A percentile compares a stretch with the other conserved stretches of the same genome.
Conservation (phyloP, 2,329 filamentous ascomycete genomes). For the Cylindrodendrum hubeiense region DNA sequence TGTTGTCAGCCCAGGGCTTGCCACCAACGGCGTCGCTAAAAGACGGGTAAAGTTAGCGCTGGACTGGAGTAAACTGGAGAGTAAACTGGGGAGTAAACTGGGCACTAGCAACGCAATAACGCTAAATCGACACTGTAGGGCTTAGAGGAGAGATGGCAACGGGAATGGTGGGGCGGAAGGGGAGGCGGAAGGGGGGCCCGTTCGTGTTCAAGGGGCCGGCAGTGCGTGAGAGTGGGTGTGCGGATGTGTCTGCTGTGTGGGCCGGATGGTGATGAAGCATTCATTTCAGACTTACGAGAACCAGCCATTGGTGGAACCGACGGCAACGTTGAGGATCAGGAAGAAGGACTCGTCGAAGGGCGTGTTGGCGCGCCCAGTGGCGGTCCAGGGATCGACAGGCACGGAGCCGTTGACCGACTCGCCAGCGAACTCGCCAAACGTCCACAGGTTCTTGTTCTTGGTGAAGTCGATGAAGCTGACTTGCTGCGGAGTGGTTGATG, state of each 20-base stretch:
- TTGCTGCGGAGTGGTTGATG: constrained; percentile 25
- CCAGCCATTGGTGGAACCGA: constrained; percentile 61
- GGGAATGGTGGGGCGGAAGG: not conserved
- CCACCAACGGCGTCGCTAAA: constrained; percentile 52
- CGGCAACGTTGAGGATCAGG: constrained; percentile 63
- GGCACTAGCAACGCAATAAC: not conserved
- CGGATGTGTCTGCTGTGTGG: not conserved
- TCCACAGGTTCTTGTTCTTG: constrained; percentile 46
- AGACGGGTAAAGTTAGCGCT: constrained; percentile 25
- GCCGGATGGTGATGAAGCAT: not conserved
- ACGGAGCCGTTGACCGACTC: constrained; percentile 55
- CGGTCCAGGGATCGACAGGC: constrained; percentile 58
- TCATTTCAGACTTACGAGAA: constrained; percentile 51
- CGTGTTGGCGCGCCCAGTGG: constrained; percentile 52
- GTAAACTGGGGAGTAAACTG: not conserved
- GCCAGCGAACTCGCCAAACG: constrained; percentile 54
- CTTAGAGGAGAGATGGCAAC: too few relatives aligned
- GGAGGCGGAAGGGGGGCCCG: too few relatives aligned
- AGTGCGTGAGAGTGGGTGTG: not conserved
- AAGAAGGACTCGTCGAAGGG: constrained; percentile 65
- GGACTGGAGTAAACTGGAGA: not conserved
- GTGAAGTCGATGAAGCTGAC: constrained; percentile 48
- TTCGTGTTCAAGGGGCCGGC: not conserved
- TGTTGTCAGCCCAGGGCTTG: constrained; percentile 59
- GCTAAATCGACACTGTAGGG: too few relatives aligned